Evolutionary conservation across 106 monocot species (phyloP).

Genomic region (Dendrobium chrysotoxum): DNA sequence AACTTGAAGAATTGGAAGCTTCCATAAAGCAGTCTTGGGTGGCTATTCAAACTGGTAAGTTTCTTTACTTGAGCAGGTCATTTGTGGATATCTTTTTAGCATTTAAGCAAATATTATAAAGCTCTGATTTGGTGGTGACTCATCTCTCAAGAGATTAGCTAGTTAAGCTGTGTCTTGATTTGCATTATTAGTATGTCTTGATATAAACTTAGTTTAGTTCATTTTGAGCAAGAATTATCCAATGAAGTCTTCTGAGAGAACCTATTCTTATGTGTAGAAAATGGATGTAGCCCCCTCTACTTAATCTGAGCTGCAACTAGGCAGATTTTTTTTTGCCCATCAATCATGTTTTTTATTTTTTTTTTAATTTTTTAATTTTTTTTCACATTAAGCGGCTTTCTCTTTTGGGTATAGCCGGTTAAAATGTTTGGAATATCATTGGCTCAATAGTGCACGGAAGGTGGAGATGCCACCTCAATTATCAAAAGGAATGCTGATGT

Average conservation of each 20-base stretch:
- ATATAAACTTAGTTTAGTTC: not conserved
- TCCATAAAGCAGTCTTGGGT: constrained; percentile 53
- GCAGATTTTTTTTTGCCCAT: not conserved
- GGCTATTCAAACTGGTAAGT: constrained; percentile 35
- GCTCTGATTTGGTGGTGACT: not conserved
- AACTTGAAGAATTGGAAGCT: constrained; percentile 65
- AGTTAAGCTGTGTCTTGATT: not conserved
- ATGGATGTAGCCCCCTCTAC: not conserved
- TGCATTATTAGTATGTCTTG: not conserved
- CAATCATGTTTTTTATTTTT: not conserved
- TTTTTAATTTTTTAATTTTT: not conserved
- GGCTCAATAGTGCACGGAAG: not conserved
- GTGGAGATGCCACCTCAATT: not conserved
- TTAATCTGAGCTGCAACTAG: not conserved
- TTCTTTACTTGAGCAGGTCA: not conserved
- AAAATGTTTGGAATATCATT: not conserved
- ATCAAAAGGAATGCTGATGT: too few relatives aligned
- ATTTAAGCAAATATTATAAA: not conserved
- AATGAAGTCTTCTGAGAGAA: not conserved
- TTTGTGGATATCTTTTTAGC: not conserved
- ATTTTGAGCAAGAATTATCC: not conserved
- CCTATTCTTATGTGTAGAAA: not conserved
- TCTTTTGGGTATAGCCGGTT: not conserved
- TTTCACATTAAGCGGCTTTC: too few relatives aligned
- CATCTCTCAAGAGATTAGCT: not conserved